Evolutionary conservation across 2,329 filamentous ascomycete species (phyloP), one percentile per base, ranked within the genome.

Genomic region (Monilinia polystroma): DNA sequence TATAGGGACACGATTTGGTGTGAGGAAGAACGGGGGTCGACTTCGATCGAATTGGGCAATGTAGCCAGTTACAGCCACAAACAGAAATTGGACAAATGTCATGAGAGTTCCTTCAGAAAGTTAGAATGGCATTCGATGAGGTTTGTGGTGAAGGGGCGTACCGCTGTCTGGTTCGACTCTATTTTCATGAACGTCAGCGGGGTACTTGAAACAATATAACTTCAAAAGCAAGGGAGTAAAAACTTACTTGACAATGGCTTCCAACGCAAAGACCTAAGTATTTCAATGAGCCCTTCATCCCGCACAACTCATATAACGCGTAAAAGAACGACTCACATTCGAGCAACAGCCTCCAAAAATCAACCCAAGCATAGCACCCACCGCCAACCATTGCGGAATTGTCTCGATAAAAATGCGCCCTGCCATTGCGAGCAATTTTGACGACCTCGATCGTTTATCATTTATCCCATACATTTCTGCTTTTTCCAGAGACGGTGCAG

Each of bases 291-390:
- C 71, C 59, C 70, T 66, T 67, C 57, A 67, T 69, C 53, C 23
- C 47, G 7, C 29, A 18, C n/a, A 23, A 54, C n/a, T 3, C 35
- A 18, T 16, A 35, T 2, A 62, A 54, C 47, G 26, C 47, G 35
- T 53, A 35, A 29, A 47, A 20, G 8, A 47, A 58, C 64, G 63
- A 79, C 87, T 79, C 81, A 93, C 93, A 83, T 97, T 97, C 47
- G 92, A 92, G 80, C 93, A 97, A 77, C 93, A 97, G 41, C 95
- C 95, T 63, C 95, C 95, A 78, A 99, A 97, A 68, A 99, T 98
- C 71, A 98, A 84, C 63, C 84, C 84, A 67, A 94, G 83, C 84
- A 96, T 96, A 67, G 84, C 81, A 29, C 83, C 81, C 56, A 89
- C 81, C 67, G 85, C 84, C 49, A 91, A 78, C 84, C 85, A 89